phyloP scores from a whole-genome alignment of 305 asterid genomes.

The Solanum hybrid region DNA sequence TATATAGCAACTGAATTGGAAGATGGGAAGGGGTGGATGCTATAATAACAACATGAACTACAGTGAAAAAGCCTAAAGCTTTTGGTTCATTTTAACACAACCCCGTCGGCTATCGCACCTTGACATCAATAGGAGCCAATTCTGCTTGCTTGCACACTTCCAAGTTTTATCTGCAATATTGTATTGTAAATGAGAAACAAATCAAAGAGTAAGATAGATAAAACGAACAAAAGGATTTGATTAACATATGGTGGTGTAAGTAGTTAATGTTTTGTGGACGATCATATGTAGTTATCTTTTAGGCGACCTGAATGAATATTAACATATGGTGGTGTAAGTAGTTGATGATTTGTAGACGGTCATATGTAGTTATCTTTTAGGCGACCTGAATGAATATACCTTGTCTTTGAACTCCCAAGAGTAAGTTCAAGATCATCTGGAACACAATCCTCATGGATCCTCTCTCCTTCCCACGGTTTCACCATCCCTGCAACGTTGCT shows the following conservation, averaged over 20 bases:
- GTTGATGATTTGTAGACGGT: neutral
- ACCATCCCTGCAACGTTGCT: slow-evolving; percentile 41
- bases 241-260: neutral
- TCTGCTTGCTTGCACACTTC: neutral
- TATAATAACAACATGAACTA: neutral
- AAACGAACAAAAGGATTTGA: neutral
- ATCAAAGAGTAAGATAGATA: neutral
- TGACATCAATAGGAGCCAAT: neutral
- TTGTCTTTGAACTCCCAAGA: slow-evolving; percentile 61
- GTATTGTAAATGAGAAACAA: neutral
- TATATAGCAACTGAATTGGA: neutral
- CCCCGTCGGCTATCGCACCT: neutral
- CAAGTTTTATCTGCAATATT: neutral
- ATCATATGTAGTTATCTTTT: neutral
- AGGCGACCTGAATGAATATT: neutral
- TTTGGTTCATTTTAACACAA: neutral
- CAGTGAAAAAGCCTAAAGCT: neutral
- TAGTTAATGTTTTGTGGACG: neutral
- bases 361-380: neutral
- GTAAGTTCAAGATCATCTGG: slow-evolving; percentile 84
- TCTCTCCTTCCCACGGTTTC: slow-evolving; percentile 94
- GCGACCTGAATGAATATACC: slow-evolving; percentile 17
- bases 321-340: neutral
- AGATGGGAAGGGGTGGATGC: neutral
- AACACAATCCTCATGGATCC: slow-evolving; percentile 72